A percentile compares a stretch with the other conserved stretches of the same genome.
Evolutionary conservation across 2,329 filamentous ascomycete genomes (phyloP).

Genomic region (Triangularia verruculosa): DNA sequence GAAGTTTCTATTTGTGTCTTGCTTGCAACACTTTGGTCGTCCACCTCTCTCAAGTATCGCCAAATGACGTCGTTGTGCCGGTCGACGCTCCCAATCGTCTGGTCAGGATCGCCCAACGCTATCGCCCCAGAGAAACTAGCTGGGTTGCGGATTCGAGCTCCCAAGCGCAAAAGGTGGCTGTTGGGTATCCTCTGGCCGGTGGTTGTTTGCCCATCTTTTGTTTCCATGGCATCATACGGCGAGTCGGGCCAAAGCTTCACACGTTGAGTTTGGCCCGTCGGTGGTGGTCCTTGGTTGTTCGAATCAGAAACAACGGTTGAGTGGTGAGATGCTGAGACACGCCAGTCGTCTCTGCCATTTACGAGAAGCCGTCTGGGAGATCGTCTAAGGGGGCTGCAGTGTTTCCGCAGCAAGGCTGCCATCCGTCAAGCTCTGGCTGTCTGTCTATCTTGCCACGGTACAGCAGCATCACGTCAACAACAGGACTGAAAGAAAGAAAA

Average conservation of each 20-base stretch:
- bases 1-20: not conserved
- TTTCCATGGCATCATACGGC: slow-evolving; percentile 18
- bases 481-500: not conserved
- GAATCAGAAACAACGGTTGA: not conserved
- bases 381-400: not conserved
- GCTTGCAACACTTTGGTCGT: not conserved
- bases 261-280: not conserved
- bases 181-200: not conserved
- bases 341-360: not conserved
- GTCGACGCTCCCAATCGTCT: not conserved
- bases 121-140: not conserved
- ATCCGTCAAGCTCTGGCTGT: no score
- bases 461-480: not conserved
- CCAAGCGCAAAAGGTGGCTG: not conserved
- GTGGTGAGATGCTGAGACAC: not conserved
- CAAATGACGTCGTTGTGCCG: slow-evolving; percentile 15
- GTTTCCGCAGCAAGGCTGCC: not conserved
- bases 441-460: not conserved
- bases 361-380: not conserved
- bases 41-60: not conserved
- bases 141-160: no score
- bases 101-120: not conserved
- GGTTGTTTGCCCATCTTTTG: slow-evolving; percentile 3
- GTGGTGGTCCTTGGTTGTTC: not conserved
- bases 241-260: slow-evolving; percentile 11